Base-by-base conservation (phyloP, 1,139 yeast genomes). In the Magnusiomyces suaveolens region DNA sequence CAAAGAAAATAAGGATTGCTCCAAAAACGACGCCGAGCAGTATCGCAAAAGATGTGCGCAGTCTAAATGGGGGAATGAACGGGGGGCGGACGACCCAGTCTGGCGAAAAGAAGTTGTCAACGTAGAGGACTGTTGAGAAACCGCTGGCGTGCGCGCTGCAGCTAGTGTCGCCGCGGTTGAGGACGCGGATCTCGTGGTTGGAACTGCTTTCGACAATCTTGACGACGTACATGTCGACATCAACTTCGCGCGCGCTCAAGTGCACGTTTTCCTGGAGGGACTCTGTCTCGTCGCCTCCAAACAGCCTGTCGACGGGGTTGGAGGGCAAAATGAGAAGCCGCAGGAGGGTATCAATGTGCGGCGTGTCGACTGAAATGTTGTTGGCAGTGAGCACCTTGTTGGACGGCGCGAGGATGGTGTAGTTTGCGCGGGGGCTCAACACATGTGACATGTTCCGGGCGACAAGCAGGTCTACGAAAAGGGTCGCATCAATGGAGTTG, bases 331-430 rank as follows among this genome's bases (percentile, higher is more conserved):
- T 71, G 65, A 92, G 97, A 55, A 87, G 71, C 54, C 78, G 77
- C 39, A 88, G 70, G 56, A 88, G 78, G 18, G 78, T 74, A 44
- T 75, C 75, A 41, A 90, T 68, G 50, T 68, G 69, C 0, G 77
- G 74, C 1, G 73, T 63, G 50, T 73, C 65, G 1, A 69, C 59
- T 1, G 86, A 77, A 56, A 82, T 73, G 62, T 83, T 82, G 43
- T 77, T 78, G 56, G 74, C 74, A n/a, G 64, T 61, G 57, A 88
- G 66, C 0, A 89, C 81, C 25, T 77, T 76, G 4, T 81, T 72
- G 0, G 83, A 75, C 0, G 97, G 97, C 0, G 89, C 79, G 29
- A 92, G 69, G n/a, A 90, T 68, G 0, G 97, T 86, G 63, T 75
- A 85, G 12, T 71, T 69, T n/a, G 68, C 64, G 23, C 62, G 52